Base-by-base conservation (phyloP, 2,329 filamentous ascomycete genomes). In the Aspergillus sp. region DNA sequence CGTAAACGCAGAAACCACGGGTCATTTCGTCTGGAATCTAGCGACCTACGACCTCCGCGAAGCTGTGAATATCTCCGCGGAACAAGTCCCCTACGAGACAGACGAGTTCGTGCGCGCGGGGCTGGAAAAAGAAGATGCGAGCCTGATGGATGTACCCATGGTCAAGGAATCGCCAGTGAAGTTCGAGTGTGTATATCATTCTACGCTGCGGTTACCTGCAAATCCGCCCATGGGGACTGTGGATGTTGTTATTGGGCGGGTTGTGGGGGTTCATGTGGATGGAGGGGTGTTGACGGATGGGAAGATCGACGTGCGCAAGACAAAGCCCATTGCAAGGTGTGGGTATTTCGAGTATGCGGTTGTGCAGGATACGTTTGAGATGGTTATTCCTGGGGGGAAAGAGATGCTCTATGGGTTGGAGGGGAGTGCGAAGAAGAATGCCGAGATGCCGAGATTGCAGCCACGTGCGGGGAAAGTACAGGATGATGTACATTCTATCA, bases 311-410 rank as follows among this genome's bases (percentile, higher is more conserved):
- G 62, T 83, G 2, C 61, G 56, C 2, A 82, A 81, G 64, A 79
- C 76, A 19, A 66, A 73, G 65, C 80, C 80, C 3, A 82, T 83
- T 63, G 81, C 79, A 5, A 64, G 81, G 22, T 81, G 75, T 57
- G 80, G 80, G 13, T 83, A 83, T 59, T 78, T 76, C 56, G 70
- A 82, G 59, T 83, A 83, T 65, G 68, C 75, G 1, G 76, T 79
- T 9, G 68, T 83, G 2, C 65, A 67, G 45, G 73, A 79, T 19
- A 74, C 76, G 1, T 83, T 83, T 63, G 79, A 83, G 43, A 83
- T 83, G 80, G 62, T 68, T 3, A 72, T 77, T 49, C 75, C 75
- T 12, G 54, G 55, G 15, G 61, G 59, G 56, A 57, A 57, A 6
- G 3, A 73, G 65, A 59, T 62, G 13, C 49, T 69, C 15, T 64